Conservation (phyloP, 768 basidiomycete species). For the Cyclocybe aegerita region DNA sequence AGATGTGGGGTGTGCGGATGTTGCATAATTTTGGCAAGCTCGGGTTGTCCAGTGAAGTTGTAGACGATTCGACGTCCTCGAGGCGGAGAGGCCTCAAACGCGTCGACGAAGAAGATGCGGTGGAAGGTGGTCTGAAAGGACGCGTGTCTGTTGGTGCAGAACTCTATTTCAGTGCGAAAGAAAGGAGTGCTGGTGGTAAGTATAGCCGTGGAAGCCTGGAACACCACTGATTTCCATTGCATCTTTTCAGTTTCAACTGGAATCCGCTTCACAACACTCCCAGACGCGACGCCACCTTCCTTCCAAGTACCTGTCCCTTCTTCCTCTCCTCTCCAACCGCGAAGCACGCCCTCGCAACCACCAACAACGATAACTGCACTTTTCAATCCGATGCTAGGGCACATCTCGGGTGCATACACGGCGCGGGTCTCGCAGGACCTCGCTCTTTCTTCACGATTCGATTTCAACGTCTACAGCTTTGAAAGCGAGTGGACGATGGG, state of each 20-base stretch:
- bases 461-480: constrained; percentile 96
- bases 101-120: constrained; percentile 94
- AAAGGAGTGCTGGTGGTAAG: constrained; percentile 87
- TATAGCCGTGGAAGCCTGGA: background rate
- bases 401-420: constrained; percentile 88
- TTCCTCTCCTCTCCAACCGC: constrained; percentile 36
- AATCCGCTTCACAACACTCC: constrained; percentile 90
- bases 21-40: constrained; percentile 91
- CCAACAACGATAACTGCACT: constrained; percentile 94
- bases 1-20: constrained; percentile 87
- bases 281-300: constrained; percentile 72
- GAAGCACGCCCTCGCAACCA: constrained; percentile 59
- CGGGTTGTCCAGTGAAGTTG: constrained; percentile 36
- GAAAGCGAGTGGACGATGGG: constrained; percentile 97
- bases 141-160: constrained; percentile 92
- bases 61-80: constrained; percentile 20
- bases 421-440: constrained; percentile 86
- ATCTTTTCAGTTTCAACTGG: constrained; percentile 79
- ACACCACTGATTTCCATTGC: background rate
- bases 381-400: constrained; percentile 96
- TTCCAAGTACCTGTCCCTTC: constrained; percentile 46
- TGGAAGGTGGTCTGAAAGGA: constrained; percentile 88
- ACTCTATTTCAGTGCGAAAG: constrained; percentile 89
- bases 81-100: constrained; percentile 49
- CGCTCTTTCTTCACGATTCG: constrained; percentile 85